These are phyloP conservation scores for Fonsecaea monophora DNA, from an alignment of 2,329 filamentous ascomycete species.

Conservation along the genomic window DNA sequence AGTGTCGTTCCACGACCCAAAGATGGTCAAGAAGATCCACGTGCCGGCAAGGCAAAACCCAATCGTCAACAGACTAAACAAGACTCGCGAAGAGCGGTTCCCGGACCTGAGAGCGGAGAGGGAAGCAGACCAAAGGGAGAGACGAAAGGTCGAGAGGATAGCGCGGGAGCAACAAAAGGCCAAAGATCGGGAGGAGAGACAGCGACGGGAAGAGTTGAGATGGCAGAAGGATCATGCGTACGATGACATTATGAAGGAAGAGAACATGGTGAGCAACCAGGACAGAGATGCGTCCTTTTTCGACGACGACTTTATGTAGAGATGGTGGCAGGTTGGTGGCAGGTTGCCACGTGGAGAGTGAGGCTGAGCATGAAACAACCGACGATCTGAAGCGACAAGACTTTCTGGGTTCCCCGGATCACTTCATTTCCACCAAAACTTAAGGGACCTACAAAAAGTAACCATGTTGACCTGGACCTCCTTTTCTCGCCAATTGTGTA, in stretches of 20 bases:
- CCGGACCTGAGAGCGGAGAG: conserved; percentile 84
- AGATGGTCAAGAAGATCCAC: conserved; percentile 80
- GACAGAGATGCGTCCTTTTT: conserved; percentile 74
- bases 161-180: conserved; percentile 49
- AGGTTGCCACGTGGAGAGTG: conserved; percentile 10
- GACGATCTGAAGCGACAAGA: neutral
- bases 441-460: neutral
- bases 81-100: conserved; percentile 87
- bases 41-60: conserved; percentile 82
- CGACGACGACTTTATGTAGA: conserved; percentile 91
- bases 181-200: conserved; percentile 55
- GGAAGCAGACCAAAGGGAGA: conserved; percentile 74
- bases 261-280: conserved; percentile 87
- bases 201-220: conserved; percentile 86
- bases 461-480: neutral
- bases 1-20: conserved; percentile 89
- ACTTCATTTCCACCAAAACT: conserved; percentile 11
- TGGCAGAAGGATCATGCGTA: conserved; percentile 98
- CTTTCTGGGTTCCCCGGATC: neutral
- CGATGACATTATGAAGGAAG: conserved; percentile 86
- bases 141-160: conserved; percentile 70
- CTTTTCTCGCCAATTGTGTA: neutral
- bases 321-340: neutral
- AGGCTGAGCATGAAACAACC: conserved; percentile 16
- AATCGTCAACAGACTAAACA: conserved; percentile 97